phyloP scores from a whole-genome alignment of 371 early-diverging fungal genomes.

The Lichtheimia ornata region DNA sequence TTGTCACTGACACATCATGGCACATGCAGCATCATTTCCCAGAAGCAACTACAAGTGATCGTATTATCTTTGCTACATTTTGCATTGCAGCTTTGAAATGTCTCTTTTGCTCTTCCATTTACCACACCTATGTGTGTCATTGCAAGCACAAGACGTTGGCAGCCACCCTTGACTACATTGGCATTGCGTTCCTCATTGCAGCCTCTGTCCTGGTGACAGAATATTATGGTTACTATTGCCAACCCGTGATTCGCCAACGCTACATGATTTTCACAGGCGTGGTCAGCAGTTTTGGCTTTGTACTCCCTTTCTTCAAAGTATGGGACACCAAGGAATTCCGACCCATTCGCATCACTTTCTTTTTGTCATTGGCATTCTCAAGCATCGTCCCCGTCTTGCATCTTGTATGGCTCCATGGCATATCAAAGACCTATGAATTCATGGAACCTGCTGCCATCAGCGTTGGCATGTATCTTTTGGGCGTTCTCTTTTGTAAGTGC shows the following conservation, averaged over 20 bases:
- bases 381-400: slow-evolving; percentile 63
- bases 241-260: slow-evolving; percentile 35
- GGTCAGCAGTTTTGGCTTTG: slow-evolving; percentile 59
- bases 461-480: slow-evolving; percentile 55
- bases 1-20: no score
- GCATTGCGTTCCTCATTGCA: slow-evolving; percentile 68
- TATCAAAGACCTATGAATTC: slow-evolving; percentile 39
- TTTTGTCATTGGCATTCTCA: slow-evolving; percentile 63
- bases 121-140: slow-evolving; percentile 71
- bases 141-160: slow-evolving; percentile 58
- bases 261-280: slow-evolving; percentile 61
- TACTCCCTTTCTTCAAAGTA: slow-evolving; percentile 57
- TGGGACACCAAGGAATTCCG: slow-evolving; percentile 56
- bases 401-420: slow-evolving; percentile 48
- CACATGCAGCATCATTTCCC: slow-evolving; percentile 46
- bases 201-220: slow-evolving; percentile 63
- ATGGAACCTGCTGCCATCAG: slow-evolving; percentile 54
- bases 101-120: slow-evolving; percentile 68
- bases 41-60: slow-evolving; percentile 52
- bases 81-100: slow-evolving; percentile 68
- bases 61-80: slow-evolving; percentile 59
- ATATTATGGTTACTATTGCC: slow-evolving; percentile 70
- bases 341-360: slow-evolving; percentile 63
- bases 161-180: slow-evolving; percentile 71
- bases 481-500: slow-evolving; percentile 45